phyloP scores from a whole-genome alignment of 2,329 filamentous ascomycete genomes.

The Neofusicoccum kwambonambiense region DNA sequence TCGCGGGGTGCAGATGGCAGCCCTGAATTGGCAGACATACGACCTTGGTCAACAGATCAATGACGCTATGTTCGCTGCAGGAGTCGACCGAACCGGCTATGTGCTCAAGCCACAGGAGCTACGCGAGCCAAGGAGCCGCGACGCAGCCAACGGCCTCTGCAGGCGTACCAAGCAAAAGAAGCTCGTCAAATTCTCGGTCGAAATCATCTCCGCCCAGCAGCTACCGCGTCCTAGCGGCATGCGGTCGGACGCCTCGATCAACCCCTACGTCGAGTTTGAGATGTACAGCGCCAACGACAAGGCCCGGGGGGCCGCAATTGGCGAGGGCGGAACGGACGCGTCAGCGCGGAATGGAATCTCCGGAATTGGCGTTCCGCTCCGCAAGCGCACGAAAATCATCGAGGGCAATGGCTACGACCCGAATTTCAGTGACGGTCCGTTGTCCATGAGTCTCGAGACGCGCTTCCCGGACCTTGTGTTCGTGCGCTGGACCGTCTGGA shows the following conservation, averaged over 20 bases:
- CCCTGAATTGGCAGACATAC: constrained; percentile 97
- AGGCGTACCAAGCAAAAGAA: constrained; percentile 68
- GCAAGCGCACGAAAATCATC: constrained; percentile 76
- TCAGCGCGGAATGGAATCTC: constrained; percentile 64
- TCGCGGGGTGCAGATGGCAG: constrained; percentile 94
- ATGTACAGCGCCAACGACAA: constrained; percentile 94
- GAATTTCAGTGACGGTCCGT: constrained; percentile 69
- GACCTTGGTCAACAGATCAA: constrained; percentile 95
- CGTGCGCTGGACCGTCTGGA: constrained; percentile 87
- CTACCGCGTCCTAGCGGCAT: constrained; percentile 78
- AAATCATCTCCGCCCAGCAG: constrained; percentile 91
- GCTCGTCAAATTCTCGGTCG: constrained; percentile 78
- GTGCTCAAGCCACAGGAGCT: constrained; percentile 89
- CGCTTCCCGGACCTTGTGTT: constrained; percentile 93
- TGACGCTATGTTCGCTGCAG: constrained; percentile 94
- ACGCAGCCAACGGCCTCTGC: constrained; percentile 48
- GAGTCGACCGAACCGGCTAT: constrained; percentile 83
- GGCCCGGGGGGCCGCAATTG: constrained; percentile 67
- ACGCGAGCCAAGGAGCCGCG: constrained; percentile 46
- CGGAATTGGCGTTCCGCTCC: constrained; percentile 69
- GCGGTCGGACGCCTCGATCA: constrained; percentile 71
- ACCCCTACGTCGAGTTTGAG: constrained; percentile 93
- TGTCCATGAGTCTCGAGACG: constrained; percentile 82
- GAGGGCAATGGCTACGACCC: constrained; percentile 93
- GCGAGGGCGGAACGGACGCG: constrained; percentile 64